Base-by-base conservation (phyloP, 2,329 filamentous ascomycete species). In the Tolypocladium amazonense region DNA sequence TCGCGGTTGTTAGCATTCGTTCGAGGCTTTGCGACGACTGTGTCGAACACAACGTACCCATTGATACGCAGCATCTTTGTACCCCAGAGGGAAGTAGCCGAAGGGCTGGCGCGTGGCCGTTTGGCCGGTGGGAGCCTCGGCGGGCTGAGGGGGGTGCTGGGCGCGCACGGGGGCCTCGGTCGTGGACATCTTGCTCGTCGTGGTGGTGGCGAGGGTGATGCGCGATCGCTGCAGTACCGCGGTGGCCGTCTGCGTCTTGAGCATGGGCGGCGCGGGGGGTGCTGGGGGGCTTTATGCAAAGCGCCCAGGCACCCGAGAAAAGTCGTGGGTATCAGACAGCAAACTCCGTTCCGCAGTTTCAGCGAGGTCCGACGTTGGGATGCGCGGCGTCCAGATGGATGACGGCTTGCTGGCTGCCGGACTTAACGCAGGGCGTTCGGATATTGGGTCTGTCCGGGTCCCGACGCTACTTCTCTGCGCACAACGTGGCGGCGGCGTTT, bases 41-140 rank as follows among this genome's bases (percentile, higher is more conserved):
- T 8, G 30, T 8, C 4, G 30, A 2, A 15, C 18, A 30, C 1
- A 57, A 79, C 86, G 64, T 75, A 90, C 89, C 91, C 94, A 97
- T 81, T 97, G 93, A 66, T 83, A 88, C 63, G 91, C 90, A 20
- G 90, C 93, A 61, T 96, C 92, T 69, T 92, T 94, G 76, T 96
- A 96, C 56, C 92, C 88, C 27, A 97, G 76, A 2, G 94, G 92
- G 65, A 99, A 97, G 73, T 83, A 87, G 1, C 69, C 69, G 43
- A 73, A 70, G 1, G 67, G 61, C 1, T 68, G 67, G 35, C 67
- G 70, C 27, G 65, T 63, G 53, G 69, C 62, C 47, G 69, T 65
- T 58, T 69, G 68, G 15, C 68, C 64, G 37, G 64, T 60, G 27
- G 69, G 64, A 15, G 68, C 65, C 54, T 67, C 63, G 20, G 66